Conservation (phyloP, 2,329 filamentous ascomycete genomes). For the Fusarium sp. region DNA sequence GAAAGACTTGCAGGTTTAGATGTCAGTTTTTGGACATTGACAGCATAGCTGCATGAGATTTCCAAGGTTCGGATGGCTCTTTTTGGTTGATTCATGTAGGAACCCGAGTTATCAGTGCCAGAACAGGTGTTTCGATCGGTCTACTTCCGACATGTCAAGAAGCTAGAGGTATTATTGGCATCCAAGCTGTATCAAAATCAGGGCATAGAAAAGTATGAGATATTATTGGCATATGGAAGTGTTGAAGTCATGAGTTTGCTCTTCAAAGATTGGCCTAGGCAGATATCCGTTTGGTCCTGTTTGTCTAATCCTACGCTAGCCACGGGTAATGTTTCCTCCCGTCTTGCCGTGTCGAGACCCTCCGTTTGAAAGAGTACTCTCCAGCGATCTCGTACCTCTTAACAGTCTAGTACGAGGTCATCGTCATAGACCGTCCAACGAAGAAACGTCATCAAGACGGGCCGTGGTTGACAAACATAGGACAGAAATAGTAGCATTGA, state of each 20-base stretch:
- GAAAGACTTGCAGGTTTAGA: slow-evolving; percentile 19
- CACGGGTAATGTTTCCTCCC: slow-evolving; percentile 25
- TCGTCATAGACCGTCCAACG: slow-evolving; percentile 7
- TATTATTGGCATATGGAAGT: not conserved
- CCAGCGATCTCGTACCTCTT: not conserved
- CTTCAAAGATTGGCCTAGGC: slow-evolving; percentile 16
- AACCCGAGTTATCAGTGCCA: slow-evolving; percentile 13
- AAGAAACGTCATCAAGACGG: slow-evolving; percentile 17
- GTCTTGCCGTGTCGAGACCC: slow-evolving; percentile 31
- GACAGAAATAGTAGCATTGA: slow-evolving; percentile 33
- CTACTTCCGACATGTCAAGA: slow-evolving; percentile 10
- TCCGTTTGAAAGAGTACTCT: slow-evolving; percentile 7
- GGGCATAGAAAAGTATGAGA: not conserved
- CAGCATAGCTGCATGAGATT: not conserved
- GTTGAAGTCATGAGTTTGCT: not conserved
- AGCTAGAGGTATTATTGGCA: not conserved
- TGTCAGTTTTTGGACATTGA: not conserved
- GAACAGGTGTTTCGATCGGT: slow-evolving; percentile 20
- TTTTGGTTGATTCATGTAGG: slow-evolving; percentile 28
- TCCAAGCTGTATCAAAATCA: not conserved
- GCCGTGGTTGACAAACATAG: slow-evolving; percentile 14
- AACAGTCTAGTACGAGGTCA: not conserved
- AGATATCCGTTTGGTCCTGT: slow-evolving; percentile 20
- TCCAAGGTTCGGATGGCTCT: not conserved
- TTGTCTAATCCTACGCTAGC: slow-evolving; percentile 18